Evolutionary conservation across 1,139 yeast genomes (phyloP).

Genomic region (Hanseniaspora uvarum): DNA sequence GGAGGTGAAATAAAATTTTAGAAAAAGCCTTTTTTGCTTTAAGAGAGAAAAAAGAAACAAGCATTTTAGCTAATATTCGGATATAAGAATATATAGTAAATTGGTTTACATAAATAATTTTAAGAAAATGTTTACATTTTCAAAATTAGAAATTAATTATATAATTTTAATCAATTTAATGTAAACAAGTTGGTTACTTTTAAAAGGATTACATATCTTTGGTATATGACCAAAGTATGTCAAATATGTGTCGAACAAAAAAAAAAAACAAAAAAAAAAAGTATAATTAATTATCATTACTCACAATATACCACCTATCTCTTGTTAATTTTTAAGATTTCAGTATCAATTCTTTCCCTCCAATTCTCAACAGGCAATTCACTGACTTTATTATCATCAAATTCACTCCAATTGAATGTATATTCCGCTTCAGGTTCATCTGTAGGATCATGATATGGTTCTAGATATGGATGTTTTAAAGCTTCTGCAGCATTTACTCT

Average conservation of each 20-base stretch:
- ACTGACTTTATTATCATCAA: conserved; percentile 13
- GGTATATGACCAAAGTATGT: too few species aligned
- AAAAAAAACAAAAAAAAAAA: neutral
- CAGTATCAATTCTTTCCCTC: conserved; percentile 9
- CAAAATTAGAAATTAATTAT: neutral
- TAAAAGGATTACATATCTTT: too few species aligned
- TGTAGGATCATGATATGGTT: conserved; percentile 96
- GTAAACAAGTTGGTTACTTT: neutral
- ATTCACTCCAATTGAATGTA: conserved; percentile 75
- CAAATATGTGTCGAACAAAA: neutral
- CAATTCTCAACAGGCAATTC: conserved; percentile 15
- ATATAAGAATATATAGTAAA: too few species aligned
- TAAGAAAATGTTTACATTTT: neutral
- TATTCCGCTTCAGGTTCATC: conserved; percentile 94
- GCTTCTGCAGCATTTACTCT: conserved; percentile 90
- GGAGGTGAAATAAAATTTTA: conserved; percentile 26
- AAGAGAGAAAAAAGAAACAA: neutral
- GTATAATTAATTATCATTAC: neutral
- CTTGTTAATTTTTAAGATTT: conserved; percentile 4
- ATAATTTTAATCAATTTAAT: neutral
- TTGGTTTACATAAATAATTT: too few species aligned
- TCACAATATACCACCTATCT: neutral
- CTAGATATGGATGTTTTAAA: conserved; percentile 79
- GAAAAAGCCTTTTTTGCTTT: conserved; percentile 32
- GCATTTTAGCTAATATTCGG: neutral